Base-by-base conservation (phyloP, 2,329 filamentous ascomycete genomes). In the Pestalotiopsis sp. region DNA sequence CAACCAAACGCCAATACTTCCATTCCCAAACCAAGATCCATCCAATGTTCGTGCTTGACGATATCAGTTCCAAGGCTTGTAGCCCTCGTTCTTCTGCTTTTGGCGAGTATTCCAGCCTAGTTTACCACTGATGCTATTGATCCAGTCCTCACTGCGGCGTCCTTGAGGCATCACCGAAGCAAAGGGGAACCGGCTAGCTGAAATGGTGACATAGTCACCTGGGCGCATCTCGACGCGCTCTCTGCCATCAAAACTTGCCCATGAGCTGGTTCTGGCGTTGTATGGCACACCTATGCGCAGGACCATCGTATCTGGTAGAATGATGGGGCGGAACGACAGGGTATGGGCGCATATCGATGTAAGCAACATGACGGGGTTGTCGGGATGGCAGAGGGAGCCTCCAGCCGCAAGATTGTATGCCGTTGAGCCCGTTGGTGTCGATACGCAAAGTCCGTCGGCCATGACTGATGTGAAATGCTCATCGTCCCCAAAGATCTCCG, bases 171-270 rank as follows among this genome's bases (percentile, higher is more conserved):
- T 86, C 11, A 95, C 92, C 67, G 88, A 90, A 0, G 93, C 92
- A 78, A 95, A 96, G 0, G 93, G 93, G 75, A 92, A 95, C 55
- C 93, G 82, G 71, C 90, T 93, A 2, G 93, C 93, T 72, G 91
- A 93, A 69, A 96, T 91, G 1, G 92, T 95, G 4, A 95, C 92
- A 77, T 96, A 96, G 79, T 96, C 93, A 17, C 93, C 93, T 0
- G 92, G 91, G 62, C 82, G 78, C 48, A 96, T 84, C 81, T 96
- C 92, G n/a, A 93, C 81, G 81, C 94, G 89, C 83, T 98, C 94
- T 69, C 94, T 88, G 1, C 96, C 96, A 79, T 99, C 96, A 77
- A 99, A 99, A 79, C 94, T 97, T n/a, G 94, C 96, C 95, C 96
- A 99, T 55, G 92, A 94, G 73, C 89, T 92, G 4, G 94, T 94